Evolutionary conservation across 495 filamentous ascomycete species (phyloP), one percentile per base, ranked within the genome.

Genomic region (Aspergillus homomorphus): DNA sequence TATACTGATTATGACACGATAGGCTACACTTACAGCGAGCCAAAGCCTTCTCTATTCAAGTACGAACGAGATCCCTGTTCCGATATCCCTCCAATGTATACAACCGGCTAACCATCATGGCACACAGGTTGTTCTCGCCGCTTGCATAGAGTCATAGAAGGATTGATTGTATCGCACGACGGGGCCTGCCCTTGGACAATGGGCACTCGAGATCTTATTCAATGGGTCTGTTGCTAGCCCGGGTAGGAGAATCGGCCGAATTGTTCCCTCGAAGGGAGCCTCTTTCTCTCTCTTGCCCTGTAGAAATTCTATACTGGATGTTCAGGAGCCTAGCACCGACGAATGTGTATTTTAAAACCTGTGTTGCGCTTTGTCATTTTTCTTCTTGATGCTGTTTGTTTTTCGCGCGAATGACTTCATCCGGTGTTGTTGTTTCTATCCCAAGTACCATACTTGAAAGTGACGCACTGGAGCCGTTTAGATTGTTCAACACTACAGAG

Each of bases 11-110:
- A 16, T 3, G 24, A 26, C 43, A 43, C 56, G 57, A 66, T 67
- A 96, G 91, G 94, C 61, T 98, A 96, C 78, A 93, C 92, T 45
- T 86, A 89, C 69, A 97, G 92, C 80, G 87, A 91, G 66, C 94
- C 94, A 20, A 85, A 87, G 69, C 94, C 94, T 18, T 87, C 90
- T n/a, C 72, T 98, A 66, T 95, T 98, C 78, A 87, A 91, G 93
- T 97, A 82, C 54, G 69, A 54, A 64, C 51, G 53, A 60, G 30
- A 15, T 16, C 51, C 33, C 45, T 41, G 16, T 24, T 23, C 16
- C 48, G 48, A 19, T 9, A 18, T 19, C 23, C 50, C n/a, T 15
- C 21, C 44, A 51, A 56, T 50, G 15, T n/a, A 33, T 23, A 22
- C 33, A n/a, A 19, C 15, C 8, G 33, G 24, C 65, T 71, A 67